These are phyloP conservation scores for Acanthamoeba royreba DNA, from an alignment of 208 protist species.

Conservation along the genomic window DNA sequence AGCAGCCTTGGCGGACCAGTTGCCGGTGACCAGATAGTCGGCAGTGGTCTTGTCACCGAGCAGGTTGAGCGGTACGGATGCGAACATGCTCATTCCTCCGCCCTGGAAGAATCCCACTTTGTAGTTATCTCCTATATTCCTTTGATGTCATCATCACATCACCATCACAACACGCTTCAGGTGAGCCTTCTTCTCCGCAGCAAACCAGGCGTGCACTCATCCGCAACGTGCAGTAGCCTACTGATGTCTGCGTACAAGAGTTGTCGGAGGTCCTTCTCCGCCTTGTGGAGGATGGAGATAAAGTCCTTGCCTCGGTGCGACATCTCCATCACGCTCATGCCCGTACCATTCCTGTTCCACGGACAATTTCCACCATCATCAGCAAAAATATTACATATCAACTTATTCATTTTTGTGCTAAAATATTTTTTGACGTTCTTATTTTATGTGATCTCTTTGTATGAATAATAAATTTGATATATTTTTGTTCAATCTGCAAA, in stretches of 20 bases:
- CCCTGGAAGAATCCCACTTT: conserved; percentile 82
- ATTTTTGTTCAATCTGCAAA: too few species aligned
- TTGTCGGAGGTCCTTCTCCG: conserved; percentile 66
- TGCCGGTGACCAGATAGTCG: conserved; percentile 83
- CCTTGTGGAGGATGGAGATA: conserved; percentile 59
- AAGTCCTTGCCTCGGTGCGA: conserved; percentile 76
- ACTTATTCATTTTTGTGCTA: too few species aligned
- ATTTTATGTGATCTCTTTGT: too few species aligned
- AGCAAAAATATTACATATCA: too few species aligned
- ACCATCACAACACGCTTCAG: neutral
- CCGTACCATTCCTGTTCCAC: conserved; percentile 24
- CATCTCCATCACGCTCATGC: conserved; percentile 84
- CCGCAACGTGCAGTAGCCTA: neutral
- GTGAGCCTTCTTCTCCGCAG: neutral
- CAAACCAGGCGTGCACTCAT: neutral
- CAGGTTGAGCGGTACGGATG: conserved; percentile 83
- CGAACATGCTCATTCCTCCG: conserved; percentile 79
- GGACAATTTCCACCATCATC: too few species aligned
- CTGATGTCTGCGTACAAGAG: conserved; percentile 63
- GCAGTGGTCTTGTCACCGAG: conserved; percentile 59
- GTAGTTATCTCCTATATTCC: conserved; percentile 78
- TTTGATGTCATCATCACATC: neutral
- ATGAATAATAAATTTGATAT: too few species aligned
- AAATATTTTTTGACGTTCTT: too few species aligned
- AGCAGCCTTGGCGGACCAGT: conserved; percentile 82